A percentile compares a stretch with the other conserved stretches of the same genome.
Evolutionary conservation across 495 filamentous ascomycete species (phyloP).

Genomic region (Penicillium herquei): DNA sequence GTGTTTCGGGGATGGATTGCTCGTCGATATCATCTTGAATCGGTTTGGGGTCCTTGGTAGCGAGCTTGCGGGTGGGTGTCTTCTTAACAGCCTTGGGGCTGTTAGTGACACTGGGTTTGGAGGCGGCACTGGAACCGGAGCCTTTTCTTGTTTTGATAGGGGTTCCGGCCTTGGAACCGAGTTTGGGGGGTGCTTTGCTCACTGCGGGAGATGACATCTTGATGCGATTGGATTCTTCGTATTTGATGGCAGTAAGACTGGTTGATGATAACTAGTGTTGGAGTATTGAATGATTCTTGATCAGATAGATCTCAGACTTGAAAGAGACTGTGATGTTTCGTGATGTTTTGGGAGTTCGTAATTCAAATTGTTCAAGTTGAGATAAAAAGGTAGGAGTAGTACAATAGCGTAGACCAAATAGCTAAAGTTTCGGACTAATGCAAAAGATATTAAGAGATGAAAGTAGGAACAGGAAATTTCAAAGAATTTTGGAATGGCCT

Average conservation of each 20-base stretch:
- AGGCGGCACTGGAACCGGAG: slow-evolving; percentile 40
- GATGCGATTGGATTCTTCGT: background rate
- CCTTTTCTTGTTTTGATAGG: slow-evolving; percentile 52
- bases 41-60: slow-evolving; percentile 24
- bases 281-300: too few species aligned
- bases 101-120: slow-evolving; percentile 28
- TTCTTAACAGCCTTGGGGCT: slow-evolving; percentile 29
- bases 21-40: slow-evolving; percentile 24
- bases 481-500: background rate
- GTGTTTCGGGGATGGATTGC: slow-evolving; percentile 22
- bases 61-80: slow-evolving; percentile 23
- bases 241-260: background rate
- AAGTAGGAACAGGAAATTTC: background rate
- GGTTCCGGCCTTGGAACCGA: slow-evolving; percentile 31
- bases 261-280: too few species aligned
- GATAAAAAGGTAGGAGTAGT: slow-evolving; percentile 8
- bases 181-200: slow-evolving; percentile 25
- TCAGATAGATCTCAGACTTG: too few species aligned
- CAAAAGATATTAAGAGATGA: slow-evolving; percentile 1
- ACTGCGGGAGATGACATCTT: slow-evolving; percentile 24
- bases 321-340: too few species aligned
- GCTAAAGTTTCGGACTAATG: slow-evolving; percentile 10
- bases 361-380: background rate
- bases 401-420: slow-evolving; percentile 2
- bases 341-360: background rate